A percentile compares a stretch with the other conserved stretches of the same genome.
Evolutionary conservation across 805 yeast species (phyloP).

Genomic region (Millerago galiae): DNA sequence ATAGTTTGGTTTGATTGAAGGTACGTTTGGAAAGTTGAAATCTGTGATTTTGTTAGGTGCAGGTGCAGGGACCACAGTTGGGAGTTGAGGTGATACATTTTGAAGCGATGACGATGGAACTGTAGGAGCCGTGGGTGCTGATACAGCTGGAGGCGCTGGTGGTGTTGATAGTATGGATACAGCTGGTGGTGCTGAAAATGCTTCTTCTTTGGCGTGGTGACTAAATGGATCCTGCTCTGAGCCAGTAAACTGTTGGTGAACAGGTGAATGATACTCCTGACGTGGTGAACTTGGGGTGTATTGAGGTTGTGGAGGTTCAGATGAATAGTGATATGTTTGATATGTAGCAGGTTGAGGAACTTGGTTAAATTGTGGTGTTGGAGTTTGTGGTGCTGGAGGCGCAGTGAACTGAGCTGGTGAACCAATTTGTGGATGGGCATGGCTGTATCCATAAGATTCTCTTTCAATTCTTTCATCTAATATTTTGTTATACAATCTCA

Average conservation of each 20-base stretch:
- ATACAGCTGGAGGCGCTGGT: constrained; percentile 1
- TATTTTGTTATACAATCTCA: constrained; percentile 68
- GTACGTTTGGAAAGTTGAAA: constrained; percentile 36
- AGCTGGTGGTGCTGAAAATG: constrained; percentile 3
- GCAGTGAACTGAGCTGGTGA: constrained; percentile 5
- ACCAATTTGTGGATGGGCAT: neutral
- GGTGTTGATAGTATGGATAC: constrained; percentile 7
- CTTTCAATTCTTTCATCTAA: constrained; percentile 50
- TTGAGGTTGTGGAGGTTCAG: constrained; percentile 7
- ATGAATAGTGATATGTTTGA: constrained; percentile 2
- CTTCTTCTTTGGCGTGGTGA: constrained; percentile 8
- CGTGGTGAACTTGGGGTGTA: constrained; percentile 1
- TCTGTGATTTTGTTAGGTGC: constrained; percentile 24
- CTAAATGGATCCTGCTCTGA: constrained; percentile 19
- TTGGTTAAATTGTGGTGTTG: constrained; percentile 5
- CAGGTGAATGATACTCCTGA: neutral
- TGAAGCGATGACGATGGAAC: too few species aligned
- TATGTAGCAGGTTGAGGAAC: constrained; percentile 7
- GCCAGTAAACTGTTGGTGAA: neutral
- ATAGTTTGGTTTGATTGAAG: constrained; percentile 21
- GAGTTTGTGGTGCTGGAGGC: neutral
- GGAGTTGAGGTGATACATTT: neutral
- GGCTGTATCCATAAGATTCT: constrained; percentile 18
- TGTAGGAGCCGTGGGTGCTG: too few species aligned
- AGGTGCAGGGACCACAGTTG: neutral